phyloP scores from a whole-genome alignment of 805 yeast genomes.

The Cyberlindnera americana region DNA sequence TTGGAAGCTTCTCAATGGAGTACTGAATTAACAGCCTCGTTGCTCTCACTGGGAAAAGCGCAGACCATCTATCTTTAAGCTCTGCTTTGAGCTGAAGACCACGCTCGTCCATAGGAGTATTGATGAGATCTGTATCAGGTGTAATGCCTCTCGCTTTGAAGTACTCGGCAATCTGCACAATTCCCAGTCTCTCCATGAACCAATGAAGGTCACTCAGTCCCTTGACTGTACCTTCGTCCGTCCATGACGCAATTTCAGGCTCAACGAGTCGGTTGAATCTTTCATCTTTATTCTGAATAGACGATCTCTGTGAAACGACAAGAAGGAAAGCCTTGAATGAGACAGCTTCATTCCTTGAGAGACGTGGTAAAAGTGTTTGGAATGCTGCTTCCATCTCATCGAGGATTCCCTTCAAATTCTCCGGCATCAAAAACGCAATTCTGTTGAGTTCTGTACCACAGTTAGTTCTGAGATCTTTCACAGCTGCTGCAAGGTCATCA shows the following conservation, averaged over 20 bases:
- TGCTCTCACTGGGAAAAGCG: slow-evolving; percentile 91
- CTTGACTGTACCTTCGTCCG: slow-evolving; percentile 83
- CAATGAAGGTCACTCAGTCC: slow-evolving; percentile 88
- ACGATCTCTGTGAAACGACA: slow-evolving; percentile 86
- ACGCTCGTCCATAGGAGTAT: slow-evolving; percentile 84
- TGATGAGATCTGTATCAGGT: slow-evolving; percentile 68
- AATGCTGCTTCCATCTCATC: slow-evolving; percentile 81
- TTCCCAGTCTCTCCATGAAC: slow-evolving; percentile 98
- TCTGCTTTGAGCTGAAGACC: slow-evolving; percentile 75
- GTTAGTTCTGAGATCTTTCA: slow-evolving; percentile 83
- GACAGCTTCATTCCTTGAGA: slow-evolving; percentile 88
- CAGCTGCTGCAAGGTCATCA: slow-evolving; percentile 76
- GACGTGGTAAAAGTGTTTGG: slow-evolving; percentile 63
- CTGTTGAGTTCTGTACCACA: slow-evolving; percentile 95
- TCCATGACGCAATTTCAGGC: slow-evolving; percentile 91
- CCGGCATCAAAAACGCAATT: slow-evolving; percentile 93
- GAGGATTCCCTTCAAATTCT: slow-evolving; percentile 74
- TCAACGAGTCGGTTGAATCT: slow-evolving; percentile 86
- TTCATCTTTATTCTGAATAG: slow-evolving; percentile 68
- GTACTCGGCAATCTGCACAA: slow-evolving; percentile 88
- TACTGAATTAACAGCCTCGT: slow-evolving; percentile 94
- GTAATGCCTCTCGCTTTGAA: slow-evolving; percentile 80
- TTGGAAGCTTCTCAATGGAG: slow-evolving; percentile 86
- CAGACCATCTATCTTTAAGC: slow-evolving; percentile 87
- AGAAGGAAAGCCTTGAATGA: slow-evolving; percentile 89